Evolutionary conservation across 2,329 filamentous ascomycete species (phyloP).

Genomic region (Aspergillus hiratsukae): DNA sequence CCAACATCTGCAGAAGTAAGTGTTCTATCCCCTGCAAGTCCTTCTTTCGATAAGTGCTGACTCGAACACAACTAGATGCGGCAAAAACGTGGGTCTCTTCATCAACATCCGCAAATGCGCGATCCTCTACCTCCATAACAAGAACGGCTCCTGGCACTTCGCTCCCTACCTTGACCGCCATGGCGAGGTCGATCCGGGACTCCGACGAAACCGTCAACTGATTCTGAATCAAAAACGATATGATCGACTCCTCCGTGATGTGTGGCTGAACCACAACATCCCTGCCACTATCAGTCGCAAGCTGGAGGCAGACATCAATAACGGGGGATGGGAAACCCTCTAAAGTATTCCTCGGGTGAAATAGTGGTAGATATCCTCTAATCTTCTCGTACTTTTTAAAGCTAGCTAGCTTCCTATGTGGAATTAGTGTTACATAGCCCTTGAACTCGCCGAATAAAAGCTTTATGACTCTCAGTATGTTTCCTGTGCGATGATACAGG

Average conservation of each 20-base stretch:
- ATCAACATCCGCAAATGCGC: conserved; percentile 96
- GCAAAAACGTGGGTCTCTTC: conserved; percentile 85
- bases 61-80: conserved; percentile 59
- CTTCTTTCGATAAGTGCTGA: conserved; percentile 6
- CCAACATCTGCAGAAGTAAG: conserved; percentile 82
- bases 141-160: conserved; percentile 75
- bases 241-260: conserved; percentile 76
- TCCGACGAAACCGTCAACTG: conserved; percentile 80
- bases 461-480: background rate
- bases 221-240: conserved; percentile 93
- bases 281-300: conserved; percentile 85
- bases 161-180: conserved; percentile 95
- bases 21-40: background rate
- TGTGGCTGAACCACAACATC: conserved; percentile 82
- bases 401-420: background rate
- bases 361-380: background rate
- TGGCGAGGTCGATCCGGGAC: conserved; percentile 88
- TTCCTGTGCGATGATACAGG: background rate
- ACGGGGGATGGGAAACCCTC: conserved; percentile 85
- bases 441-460: background rate
- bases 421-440: background rate
- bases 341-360: conserved; percentile 16
- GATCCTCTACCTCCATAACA: conserved; percentile 77
- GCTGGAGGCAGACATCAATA: conserved; percentile 93
- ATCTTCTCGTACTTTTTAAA: background rate